Base-by-base conservation (phyloP, 345 rosid species). In the Gossypium longicalyx region DNA sequence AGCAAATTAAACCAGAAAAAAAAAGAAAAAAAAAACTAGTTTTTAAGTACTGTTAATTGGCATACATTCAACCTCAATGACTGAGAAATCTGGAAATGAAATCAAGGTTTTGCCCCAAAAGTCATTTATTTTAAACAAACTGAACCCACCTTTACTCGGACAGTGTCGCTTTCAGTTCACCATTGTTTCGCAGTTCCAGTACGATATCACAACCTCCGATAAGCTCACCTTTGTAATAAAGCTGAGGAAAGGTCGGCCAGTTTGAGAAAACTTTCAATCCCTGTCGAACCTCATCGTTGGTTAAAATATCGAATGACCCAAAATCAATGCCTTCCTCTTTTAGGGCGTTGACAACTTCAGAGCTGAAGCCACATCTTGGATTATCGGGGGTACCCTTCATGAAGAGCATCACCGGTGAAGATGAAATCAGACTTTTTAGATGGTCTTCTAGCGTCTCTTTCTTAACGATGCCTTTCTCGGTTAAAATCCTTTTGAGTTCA, bases 161-260 rank as follows among this genome's bases (percentile, higher is more conserved):
- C 0, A 96, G 77, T 77, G 97, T 90, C n/a, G 87, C 77, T 83
- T 89, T 87, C 78, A 96, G 92, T 65, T 91, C 98, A 64, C 94
- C 91, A 7, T 77, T 85, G 76, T 74, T 85, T 67, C 73, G 80
- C 48, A 96, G 86, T 84, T 91, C 99, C 90, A 91, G 74, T 48
- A 96, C 56, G 43, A 91, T 96, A 76, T 96, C 99, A 72, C 97
- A 93, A 15, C 99, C 99, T 77, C 99, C 99, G 61, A 96, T 74
- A 12, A 96, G 80, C 85, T 96, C 98, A n/a, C 98, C 99, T 80
- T 90, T 93, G 85, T 85, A 87, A 79, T 91, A 96, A 57, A 96
- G 89, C 82, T 96, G 99, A 19, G 98, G 98, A 78, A 86, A 93
- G 49, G 99, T 96, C 7, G 99, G 98, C 99, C 99, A 96, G 79